These are phyloP conservation scores for Colletotrichum gloeosporioides DNA, from an alignment of 2,329 filamentous ascomycete species.

Conservation along the genomic window DNA sequence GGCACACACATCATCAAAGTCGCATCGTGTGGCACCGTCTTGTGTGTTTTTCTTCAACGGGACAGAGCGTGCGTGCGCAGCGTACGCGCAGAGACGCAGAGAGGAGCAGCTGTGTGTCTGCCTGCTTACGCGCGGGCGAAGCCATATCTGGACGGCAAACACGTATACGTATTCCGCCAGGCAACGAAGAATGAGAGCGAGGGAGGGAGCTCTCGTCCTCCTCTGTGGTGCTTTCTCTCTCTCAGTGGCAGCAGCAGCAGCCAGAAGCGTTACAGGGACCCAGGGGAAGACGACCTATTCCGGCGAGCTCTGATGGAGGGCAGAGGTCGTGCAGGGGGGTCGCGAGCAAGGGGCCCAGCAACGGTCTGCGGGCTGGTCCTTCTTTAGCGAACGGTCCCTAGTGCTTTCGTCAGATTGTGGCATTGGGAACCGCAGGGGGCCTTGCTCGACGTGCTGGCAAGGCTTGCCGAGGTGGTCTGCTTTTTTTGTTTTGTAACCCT, in stretches of 20 bases:
- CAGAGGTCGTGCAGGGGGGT: constrained; percentile 16
- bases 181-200: not conserved
- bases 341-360: constrained; percentile 4
- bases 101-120: not conserved
- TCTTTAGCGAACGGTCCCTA: constrained; percentile 5
- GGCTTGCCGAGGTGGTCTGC: not conserved
- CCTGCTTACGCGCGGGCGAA: not conserved
- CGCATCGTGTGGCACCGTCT: not conserved
- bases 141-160: not conserved
- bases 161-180: not conserved
- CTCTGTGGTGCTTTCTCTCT: no score
- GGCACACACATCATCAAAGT: not conserved
- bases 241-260: not conserved
- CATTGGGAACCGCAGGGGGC: not conserved
- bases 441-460: not conserved
- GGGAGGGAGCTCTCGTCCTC: not conserved
- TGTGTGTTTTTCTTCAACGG: constrained; percentile 1
- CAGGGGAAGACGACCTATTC: not conserved
- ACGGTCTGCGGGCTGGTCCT: constrained; percentile 10
- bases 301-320: constrained; percentile 13
- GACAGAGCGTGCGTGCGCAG: not conserved
- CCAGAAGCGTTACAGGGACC: not conserved
- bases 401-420: constrained; percentile 17
- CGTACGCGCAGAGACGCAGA: not conserved
- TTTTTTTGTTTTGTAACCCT: not conserved